Evolutionary conservation across 2,329 filamentous ascomycete species (phyloP).

Genomic region (Epichloe uncinata): DNA sequence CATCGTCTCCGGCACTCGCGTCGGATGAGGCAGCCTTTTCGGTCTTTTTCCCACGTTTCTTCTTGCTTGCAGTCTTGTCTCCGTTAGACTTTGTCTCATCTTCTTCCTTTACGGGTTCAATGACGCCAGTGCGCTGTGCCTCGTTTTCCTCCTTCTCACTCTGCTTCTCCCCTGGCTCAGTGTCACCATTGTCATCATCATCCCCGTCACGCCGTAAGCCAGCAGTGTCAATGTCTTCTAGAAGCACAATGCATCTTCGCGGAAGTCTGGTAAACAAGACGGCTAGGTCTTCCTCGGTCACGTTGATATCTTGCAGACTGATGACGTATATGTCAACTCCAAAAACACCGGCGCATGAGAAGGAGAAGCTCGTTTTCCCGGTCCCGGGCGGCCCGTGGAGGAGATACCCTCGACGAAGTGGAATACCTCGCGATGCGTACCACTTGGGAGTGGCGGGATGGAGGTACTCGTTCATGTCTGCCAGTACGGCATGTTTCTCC

Average conservation of each 20-base stretch:
- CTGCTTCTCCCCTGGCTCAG: conserved; percentile 4
- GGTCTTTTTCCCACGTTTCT: conserved; percentile 16
- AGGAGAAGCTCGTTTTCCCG: conserved; percentile 56
- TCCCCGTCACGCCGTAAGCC: conserved; percentile 28
- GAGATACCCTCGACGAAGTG: conserved; percentile 63
- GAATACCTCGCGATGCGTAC: conserved; percentile 66
- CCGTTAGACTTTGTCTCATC: conserved; percentile 16
- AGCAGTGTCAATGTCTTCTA: conserved; percentile 59
- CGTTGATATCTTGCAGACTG: conserved; percentile 37
- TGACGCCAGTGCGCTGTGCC: conserved; percentile 15
- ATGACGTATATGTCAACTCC: conserved; percentile 55
- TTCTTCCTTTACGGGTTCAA: conserved; percentile 23
- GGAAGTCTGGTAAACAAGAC: conserved; percentile 48
- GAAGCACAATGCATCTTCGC: conserved; percentile 48
- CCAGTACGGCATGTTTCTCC: conserved; percentile 52
- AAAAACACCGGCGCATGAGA: conserved; percentile 52
- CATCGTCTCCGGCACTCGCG: neutral
- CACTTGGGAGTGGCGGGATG: conserved; percentile 55
- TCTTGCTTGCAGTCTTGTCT: conserved; percentile 8
- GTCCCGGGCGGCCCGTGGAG: conserved; percentile 66
- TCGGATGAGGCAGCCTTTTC: conserved; percentile 9
- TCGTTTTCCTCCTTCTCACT: conserved; percentile 10
- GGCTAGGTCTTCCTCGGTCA: conserved; percentile 49
- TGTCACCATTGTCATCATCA: conserved; percentile 14
- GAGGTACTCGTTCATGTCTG: conserved; percentile 67